Evolutionary conservation across 768 basidiomycete genomes (phyloP), one percentile per base, ranked within the genome.

Genomic region (Candolleomyces aberdarensis): DNA sequence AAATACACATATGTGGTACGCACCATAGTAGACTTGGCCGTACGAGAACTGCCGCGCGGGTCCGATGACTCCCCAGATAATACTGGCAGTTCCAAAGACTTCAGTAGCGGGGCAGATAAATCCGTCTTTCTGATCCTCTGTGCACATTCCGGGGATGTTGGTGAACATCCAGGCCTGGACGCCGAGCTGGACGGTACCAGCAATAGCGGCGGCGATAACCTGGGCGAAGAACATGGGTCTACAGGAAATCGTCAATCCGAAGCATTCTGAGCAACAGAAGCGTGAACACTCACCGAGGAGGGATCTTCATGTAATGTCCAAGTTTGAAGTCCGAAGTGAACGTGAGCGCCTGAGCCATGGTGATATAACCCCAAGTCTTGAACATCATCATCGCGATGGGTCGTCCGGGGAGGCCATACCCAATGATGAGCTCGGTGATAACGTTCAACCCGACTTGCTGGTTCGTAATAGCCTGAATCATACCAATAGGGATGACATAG

Each of bases 311-410:
- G 69, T 87, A 86, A 66, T 89, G 89, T 10, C 87, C 89, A 52
- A 91, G 85, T 72, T 94, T 93, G 70, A 92, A 86, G 74, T 92
- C 89, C 9, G 83, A 78, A 1, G 87, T 82, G 75, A 92, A 93
- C 47, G 75, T 75, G 46, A 92, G 70, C 1, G 90, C 89, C 69
- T 88, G 86, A 2, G 79, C 78, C 81, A 85, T 84, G 54, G 83
- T 86, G 60, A 88, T 86, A 66, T 89, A 91, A 36, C 91, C 89
- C 80, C 80, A 91, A 0, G 88, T 89, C 82, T 91, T 92, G 81
- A 92, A 92, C 77, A 92, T 76, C 91, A 93, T 91, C 80, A 85
- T 90, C 0, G 92, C 91, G 59, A 92, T 70, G 5, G 91, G 89
- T 15, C 82, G 83, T 2, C 92, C 91, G 13, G 91, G 92, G 46